These are phyloP conservation scores for Plasmopara muralis DNA, from an alignment of 352 stramenopile genomes.

Conservation along the genomic window DNA sequence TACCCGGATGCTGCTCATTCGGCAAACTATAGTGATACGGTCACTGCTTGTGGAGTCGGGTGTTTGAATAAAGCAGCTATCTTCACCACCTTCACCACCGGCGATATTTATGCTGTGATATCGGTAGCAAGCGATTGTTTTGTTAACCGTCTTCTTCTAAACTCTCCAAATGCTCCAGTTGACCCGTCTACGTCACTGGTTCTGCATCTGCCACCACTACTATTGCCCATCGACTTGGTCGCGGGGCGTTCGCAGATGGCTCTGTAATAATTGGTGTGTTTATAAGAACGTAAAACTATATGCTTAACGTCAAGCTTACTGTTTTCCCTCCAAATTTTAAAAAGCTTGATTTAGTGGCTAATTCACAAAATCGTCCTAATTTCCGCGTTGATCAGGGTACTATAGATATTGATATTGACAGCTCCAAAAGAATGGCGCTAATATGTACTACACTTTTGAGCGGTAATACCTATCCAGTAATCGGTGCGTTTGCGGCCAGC, in stretches of 20 bases:
- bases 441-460: too few relatives aligned
- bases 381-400: too few relatives aligned
- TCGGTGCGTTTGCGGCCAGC: too few relatives aligned
- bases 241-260: too few relatives aligned
- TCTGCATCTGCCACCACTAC: conserved; percentile 1
- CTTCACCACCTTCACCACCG: neutral
- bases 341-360: too few relatives aligned
- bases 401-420: too few relatives aligned
- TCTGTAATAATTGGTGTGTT: neutral
- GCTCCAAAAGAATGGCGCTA: too few relatives aligned
- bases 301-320: neutral
- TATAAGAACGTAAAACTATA: conserved; percentile 1
- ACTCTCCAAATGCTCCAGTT: neutral
- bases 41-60: neutral
- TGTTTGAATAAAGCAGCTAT: neutral
- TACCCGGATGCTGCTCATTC: conserved; percentile 1
- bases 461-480: too few relatives aligned
- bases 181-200: neutral
- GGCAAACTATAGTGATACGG: neutral
- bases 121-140: neutral
- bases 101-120: neutral
- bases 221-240: conserved; percentile 2
- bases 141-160: neutral
- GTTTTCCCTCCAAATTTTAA: too few relatives aligned
- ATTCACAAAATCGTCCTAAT: too few relatives aligned